A percentile compares a stretch with the other conserved stretches of the same genome.
Conservation (phyloP, 2,329 filamentous ascomycete species). For the Didymosphaeria variabile region DNA sequence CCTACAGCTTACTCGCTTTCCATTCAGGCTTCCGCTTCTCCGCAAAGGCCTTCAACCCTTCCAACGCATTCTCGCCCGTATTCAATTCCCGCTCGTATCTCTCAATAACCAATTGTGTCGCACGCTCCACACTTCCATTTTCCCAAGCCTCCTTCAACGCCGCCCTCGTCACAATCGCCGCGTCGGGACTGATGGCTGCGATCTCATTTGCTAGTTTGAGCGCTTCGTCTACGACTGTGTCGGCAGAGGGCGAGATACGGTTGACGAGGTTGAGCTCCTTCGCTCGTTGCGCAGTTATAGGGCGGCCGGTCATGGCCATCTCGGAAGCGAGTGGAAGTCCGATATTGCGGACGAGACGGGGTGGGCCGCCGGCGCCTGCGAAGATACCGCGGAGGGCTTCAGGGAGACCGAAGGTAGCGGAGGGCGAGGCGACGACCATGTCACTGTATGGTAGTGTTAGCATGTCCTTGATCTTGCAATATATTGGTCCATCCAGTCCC, state of each 20-base stretch:
- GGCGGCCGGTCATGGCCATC: slow-evolving; percentile 59
- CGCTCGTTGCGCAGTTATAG: slow-evolving; percentile 57
- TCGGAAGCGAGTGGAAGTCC: slow-evolving; percentile 61
- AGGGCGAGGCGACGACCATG: slow-evolving; percentile 62
- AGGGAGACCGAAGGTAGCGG: slow-evolving; percentile 62
- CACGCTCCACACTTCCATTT: slow-evolving; percentile 46
- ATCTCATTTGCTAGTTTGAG: slow-evolving; percentile 48
- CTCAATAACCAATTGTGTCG: slow-evolving; percentile 54
- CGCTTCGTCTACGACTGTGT: slow-evolving; percentile 47
- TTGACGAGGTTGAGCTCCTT: slow-evolving; percentile 55
- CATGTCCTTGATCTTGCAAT: not conserved
- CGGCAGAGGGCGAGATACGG: slow-evolving; percentile 47
- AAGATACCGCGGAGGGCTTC: slow-evolving; percentile 65
- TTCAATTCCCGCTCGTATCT: slow-evolving; percentile 53
- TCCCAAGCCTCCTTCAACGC: slow-evolving; percentile 48
- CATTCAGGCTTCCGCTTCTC: slow-evolving; percentile 61
- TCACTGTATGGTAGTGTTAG: slow-evolving; percentile 49
- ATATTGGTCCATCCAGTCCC: not conserved
- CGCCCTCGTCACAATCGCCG: slow-evolving; percentile 49
- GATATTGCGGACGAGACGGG: slow-evolving; percentile 59
- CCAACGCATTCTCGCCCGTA: slow-evolving; percentile 58
- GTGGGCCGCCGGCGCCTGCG: slow-evolving; percentile 62
- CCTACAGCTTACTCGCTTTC: slow-evolving; percentile 59
- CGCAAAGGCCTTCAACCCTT: slow-evolving; percentile 62
- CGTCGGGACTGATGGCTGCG: slow-evolving; percentile 48